phyloP scores from a whole-genome alignment of 495 filamentous ascomycete genomes.

The Penicillium goetzii region DNA sequence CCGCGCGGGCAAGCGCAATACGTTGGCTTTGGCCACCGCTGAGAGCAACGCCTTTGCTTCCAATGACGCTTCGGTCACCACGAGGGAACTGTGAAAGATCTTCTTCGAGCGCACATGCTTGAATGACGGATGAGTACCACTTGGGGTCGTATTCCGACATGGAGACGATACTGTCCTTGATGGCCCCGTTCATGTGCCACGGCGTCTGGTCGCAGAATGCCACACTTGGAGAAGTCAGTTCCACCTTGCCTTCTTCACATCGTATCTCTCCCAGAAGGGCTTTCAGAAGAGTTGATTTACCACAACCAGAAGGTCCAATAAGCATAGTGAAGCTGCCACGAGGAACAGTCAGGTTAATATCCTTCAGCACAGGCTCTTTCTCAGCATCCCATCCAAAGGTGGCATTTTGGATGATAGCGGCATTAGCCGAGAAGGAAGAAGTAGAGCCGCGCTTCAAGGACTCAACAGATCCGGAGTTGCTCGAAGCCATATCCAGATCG shows the following conservation, averaged over 20 bases:
- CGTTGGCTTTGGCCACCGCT: conserved; percentile 71
- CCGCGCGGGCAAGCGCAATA: conserved; percentile 60
- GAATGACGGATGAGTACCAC: conserved; percentile 65
- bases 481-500: conserved; percentile 28
- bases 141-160: conserved; percentile 56
- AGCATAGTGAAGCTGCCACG: conserved; percentile 53
- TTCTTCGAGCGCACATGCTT: conserved; percentile 63
- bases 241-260: conserved; percentile 43
- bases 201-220: conserved; percentile 58
- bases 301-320: conserved; percentile 63
- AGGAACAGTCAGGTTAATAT: conserved; percentile 45
- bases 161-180: conserved; percentile 61
- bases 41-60: conserved; percentile 65
- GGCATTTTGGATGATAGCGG: conserved; percentile 49
- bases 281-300: conserved; percentile 63
- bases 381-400: conserved; percentile 56
- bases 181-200: conserved; percentile 61
- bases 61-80: conserved; percentile 63
- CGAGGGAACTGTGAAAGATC: conserved; percentile 59
- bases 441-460: conserved; percentile 30
- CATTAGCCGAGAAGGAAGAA: conserved; percentile 23
- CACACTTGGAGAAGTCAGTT: conserved; percentile 42
- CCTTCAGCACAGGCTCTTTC: conserved; percentile 47
- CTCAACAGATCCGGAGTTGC: conserved; percentile 31
- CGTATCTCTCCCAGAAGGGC: conserved; percentile 61